phyloP scores from a whole-genome alignment of 352 stramenopile species.

The Phytophthora megakarya region DNA sequence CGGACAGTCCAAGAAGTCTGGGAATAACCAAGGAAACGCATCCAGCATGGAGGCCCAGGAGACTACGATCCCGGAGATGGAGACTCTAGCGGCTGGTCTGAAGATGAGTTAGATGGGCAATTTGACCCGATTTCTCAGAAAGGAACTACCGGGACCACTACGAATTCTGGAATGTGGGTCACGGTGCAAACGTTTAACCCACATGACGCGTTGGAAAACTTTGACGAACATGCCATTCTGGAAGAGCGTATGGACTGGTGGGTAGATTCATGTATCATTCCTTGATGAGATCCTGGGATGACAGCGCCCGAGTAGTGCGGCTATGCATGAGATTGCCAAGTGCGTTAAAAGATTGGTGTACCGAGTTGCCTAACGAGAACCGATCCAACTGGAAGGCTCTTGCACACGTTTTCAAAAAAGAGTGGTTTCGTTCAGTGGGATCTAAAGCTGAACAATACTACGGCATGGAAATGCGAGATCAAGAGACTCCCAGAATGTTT shows the following conservation, averaged over 20 bases:
- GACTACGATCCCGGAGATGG: too few relatives aligned
- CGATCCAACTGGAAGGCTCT: not conserved
- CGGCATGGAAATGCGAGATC: too few relatives aligned
- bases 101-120: too few relatives aligned
- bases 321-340: not conserved
- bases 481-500: too few relatives aligned
- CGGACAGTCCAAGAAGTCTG: too few relatives aligned
- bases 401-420: too few relatives aligned
- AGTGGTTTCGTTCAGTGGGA: not conserved
- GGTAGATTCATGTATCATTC: slow-evolving; percentile 2
- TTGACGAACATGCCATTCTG: not conserved
- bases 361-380: not conserved
- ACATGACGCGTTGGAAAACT: slow-evolving; percentile 1
- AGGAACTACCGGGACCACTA: too few relatives aligned
- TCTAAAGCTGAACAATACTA: not conserved
- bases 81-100: too few relatives aligned
- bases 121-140: too few relatives aligned
- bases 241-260: slow-evolving; percentile 1
- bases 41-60: too few relatives aligned
- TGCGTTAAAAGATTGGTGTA: not conserved
- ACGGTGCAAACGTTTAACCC: not conserved
- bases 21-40: too few relatives aligned
- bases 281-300: not conserved
- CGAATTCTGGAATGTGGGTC: too few relatives aligned
- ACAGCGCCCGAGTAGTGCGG: not conserved